These are phyloP conservation scores for Piper betle DNA, from an alignment of 164 flowering plant species.

Conservation along the genomic window DNA sequence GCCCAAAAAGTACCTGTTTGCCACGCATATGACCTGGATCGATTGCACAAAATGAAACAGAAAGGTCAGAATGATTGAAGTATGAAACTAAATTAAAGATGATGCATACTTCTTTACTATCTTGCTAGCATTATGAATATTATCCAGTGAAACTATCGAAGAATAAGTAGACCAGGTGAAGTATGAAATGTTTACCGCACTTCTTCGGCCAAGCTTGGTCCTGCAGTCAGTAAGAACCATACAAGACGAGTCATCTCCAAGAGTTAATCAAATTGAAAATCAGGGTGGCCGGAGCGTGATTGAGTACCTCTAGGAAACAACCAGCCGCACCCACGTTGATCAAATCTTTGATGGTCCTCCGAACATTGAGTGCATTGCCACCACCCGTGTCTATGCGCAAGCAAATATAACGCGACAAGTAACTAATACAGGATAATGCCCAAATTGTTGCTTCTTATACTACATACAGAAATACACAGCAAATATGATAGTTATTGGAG, in stretches of 20 bases:
- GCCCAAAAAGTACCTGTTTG: constrained; percentile 14
- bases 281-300: neutral
- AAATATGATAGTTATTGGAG: neutral
- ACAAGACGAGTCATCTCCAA: neutral
- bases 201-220: constrained; percentile 30
- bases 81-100: neutral
- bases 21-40: constrained; percentile 28
- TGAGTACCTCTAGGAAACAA: constrained; percentile 22
- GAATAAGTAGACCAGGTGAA: neutral
- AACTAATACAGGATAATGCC: neutral
- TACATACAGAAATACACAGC: too few species aligned
- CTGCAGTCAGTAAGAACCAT: constrained; percentile 5
- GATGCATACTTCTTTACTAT: too few species aligned
- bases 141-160: too few species aligned
- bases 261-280: neutral
- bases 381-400: constrained; percentile 21
- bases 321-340: constrained; percentile 24
- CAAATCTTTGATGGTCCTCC: constrained; percentile 17
- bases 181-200: constrained; percentile 8
- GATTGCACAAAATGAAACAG: neutral
- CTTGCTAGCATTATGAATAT: too few species aligned
- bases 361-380: constrained; percentile 22
- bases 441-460: neutral
- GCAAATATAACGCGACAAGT: neutral
- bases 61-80: constrained; percentile 1